Evolutionary conservation across 805 yeast genomes (phyloP).

Genomic region (Hanseniaspora meyeri): DNA sequence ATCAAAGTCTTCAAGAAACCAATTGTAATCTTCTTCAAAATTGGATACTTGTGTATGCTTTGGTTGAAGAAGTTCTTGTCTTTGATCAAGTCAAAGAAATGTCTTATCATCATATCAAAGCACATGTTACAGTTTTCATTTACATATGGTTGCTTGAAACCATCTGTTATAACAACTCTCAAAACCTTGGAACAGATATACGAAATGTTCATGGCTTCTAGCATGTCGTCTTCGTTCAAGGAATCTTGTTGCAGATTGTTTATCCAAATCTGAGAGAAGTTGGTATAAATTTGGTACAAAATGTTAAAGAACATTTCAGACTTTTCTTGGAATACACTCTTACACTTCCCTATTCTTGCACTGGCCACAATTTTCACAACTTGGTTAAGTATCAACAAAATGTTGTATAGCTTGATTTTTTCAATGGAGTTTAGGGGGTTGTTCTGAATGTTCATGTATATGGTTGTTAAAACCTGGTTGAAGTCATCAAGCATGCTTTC

Average conservation of each 20-base stretch:
- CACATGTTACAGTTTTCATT: slow-evolving; percentile 24
- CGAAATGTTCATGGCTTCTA: slow-evolving; percentile 57
- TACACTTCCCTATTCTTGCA: slow-evolving; percentile 72
- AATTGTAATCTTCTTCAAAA: not conserved
- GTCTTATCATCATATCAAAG: not conserved
- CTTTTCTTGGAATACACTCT: slow-evolving; percentile 63
- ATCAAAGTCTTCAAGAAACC: slow-evolving; percentile 5
- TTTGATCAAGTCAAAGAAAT: not conserved
- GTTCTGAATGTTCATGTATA: slow-evolving; percentile 1
- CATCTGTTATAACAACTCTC: slow-evolving; percentile 63
- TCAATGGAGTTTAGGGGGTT: slow-evolving; percentile 41
- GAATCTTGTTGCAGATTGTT: slow-evolving; percentile 26
- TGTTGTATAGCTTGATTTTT: slow-evolving; percentile 46
- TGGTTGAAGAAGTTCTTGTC: not conserved
- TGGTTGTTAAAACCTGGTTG: not conserved
- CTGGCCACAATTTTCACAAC: slow-evolving; percentile 59
- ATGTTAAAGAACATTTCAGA: slow-evolving; percentile 51
- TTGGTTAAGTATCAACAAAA: slow-evolving; percentile 60
- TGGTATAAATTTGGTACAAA: slow-evolving; percentile 46
- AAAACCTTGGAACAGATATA: slow-evolving; percentile 65
- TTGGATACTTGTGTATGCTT: not conserved
- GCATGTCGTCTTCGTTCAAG: slow-evolving; percentile 23
- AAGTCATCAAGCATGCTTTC: slow-evolving; percentile 12
- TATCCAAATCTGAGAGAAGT: slow-evolving; percentile 55
- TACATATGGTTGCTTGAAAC: slow-evolving; percentile 58